phyloP scores from a whole-genome alignment of 495 filamentous ascomycete species.

The Talaromyces borbonicus region DNA sequence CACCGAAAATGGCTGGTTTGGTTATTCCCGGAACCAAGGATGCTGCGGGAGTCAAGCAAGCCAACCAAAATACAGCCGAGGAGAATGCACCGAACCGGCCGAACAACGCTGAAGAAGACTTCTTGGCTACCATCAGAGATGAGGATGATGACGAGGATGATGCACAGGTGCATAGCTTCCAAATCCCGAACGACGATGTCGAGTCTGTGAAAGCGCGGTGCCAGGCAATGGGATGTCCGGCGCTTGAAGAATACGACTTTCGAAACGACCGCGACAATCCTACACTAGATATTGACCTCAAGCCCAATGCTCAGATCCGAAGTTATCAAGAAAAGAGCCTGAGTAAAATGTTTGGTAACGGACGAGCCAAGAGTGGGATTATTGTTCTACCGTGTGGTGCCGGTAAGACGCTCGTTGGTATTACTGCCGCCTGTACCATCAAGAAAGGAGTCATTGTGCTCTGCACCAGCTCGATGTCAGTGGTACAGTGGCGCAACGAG shows the following conservation, averaged over 20 bases:
- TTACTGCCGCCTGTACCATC: constrained; percentile 94
- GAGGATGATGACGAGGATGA: constrained; percentile 91
- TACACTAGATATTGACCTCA: constrained; percentile 84
- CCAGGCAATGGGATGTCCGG: constrained; percentile 73
- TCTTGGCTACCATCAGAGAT: constrained; percentile 55
- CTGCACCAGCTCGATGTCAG: constrained; percentile 95
- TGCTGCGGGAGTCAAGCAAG: constrained; percentile 73
- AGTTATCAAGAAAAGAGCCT: constrained; percentile 94
- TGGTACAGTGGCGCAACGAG: constrained; percentile 92
- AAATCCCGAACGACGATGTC: constrained; percentile 67
- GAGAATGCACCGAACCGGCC: constrained; percentile 14
- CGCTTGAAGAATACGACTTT: constrained; percentile 96
- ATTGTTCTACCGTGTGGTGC: constrained; percentile 96
- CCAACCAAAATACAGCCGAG: constrained; percentile 31
- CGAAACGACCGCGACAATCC: constrained; percentile 85
- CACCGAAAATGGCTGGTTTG: constrained; percentile 78
- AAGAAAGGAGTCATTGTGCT: constrained; percentile 93
- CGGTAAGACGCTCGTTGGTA: constrained; percentile 93
- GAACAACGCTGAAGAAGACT: constrained; percentile 36
- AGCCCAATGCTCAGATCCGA: constrained; percentile 74
- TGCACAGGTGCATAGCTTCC: constrained; percentile 85
- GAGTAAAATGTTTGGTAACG: constrained; percentile 99
- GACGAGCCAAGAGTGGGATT: constrained; percentile 90
- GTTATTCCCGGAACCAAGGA: constrained; percentile 94
- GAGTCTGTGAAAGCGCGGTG: constrained; percentile 86